Evolutionary conservation across 2,329 filamentous ascomycete genomes (phyloP), one percentile per base, ranked within the genome.

Genomic region (Scleromitrula shiraiana): DNA sequence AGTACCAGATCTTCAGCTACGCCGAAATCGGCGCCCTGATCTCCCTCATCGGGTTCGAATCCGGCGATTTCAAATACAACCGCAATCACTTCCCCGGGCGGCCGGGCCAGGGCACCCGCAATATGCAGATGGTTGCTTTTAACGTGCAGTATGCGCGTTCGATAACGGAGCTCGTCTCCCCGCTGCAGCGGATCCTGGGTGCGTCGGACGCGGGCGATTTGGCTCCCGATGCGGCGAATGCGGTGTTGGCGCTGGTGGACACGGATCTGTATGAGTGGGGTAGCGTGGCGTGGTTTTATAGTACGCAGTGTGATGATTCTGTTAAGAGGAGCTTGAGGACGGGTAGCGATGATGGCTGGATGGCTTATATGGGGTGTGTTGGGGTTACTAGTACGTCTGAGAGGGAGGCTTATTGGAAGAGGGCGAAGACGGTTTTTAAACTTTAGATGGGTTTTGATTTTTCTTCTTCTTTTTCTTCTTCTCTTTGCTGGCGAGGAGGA

Each of bases 61-160:
- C 70, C 12, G 76, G 56, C 2, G 70, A 76, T 50, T 84, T 84
- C 68, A 74, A 77, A 55, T 84, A 76, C 69, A 78, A 76, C 58
- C 71, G 65, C 52, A 80, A 83, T 59, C 73, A 80, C 60, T 78
- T 64, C 62, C 62, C 62, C 0, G 69, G 68, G 12, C 58, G 64
- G 0, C 70, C 77, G 0, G 81, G 81, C 0, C 78, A 83, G 56
- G 80, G 80, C 0, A 83, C 81, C 0, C 68, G 78, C 4, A 81
- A 80, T 61, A 84, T 85, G 81, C 76, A 83, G 64, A 73, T 69
- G 44, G 68, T 76, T 0, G 58, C 64, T 1, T 81, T 68, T 63
- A 79, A 82, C 56, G 53, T 68, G 1, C 56, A 71, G 56, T 84
- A 83, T 55, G 78, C 78, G 5, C 45, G 58, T 1, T 70, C 67